A percentile compares a stretch with the other conserved stretches of the same genome.
These are phyloP conservation scores for Auricularia heimuer DNA, from an alignment of 768 basidiomycete genomes.

Conservation along the genomic window DNA sequence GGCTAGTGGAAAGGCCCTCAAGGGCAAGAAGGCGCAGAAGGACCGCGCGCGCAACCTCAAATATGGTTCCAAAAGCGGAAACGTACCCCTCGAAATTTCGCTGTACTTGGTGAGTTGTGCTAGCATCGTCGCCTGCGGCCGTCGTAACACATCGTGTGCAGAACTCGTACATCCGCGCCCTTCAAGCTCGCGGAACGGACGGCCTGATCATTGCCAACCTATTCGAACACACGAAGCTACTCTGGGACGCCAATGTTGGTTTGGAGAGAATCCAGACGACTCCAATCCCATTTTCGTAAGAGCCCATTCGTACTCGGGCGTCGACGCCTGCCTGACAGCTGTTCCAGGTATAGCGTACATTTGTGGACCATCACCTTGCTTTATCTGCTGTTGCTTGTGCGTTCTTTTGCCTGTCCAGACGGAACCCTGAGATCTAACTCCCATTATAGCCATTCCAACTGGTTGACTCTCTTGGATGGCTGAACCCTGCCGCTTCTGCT, in stretches of 20 bases:
- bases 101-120: conserved; percentile 2
- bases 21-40: conserved; percentile 3
- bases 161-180: conserved; percentile 56
- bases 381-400: conserved; percentile 1
- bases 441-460: conserved; percentile 6
- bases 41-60: conserved; percentile 2
- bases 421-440: neutral
- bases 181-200: conserved; percentile 34
- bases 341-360: neutral
- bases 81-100: conserved; percentile 6
- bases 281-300: conserved; percentile 1
- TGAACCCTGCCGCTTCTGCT: neutral
- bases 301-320: too few species aligned
- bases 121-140: neutral
- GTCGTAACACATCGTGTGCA: conserved; percentile 16
- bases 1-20: conserved; percentile 2
- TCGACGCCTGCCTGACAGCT: too few species aligned
- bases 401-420: neutral
- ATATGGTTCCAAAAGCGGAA: neutral
- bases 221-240: neutral
- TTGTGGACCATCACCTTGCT: conserved; percentile 6
- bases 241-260: conserved; percentile 5
- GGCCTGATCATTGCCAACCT: conserved; percentile 1
- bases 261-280: conserved; percentile 6
- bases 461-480: conserved; percentile 4